These are phyloP conservation scores for Pleodorina starrii DNA, from an alignment of 139 green algal genomes.

Conservation along the genomic window DNA sequence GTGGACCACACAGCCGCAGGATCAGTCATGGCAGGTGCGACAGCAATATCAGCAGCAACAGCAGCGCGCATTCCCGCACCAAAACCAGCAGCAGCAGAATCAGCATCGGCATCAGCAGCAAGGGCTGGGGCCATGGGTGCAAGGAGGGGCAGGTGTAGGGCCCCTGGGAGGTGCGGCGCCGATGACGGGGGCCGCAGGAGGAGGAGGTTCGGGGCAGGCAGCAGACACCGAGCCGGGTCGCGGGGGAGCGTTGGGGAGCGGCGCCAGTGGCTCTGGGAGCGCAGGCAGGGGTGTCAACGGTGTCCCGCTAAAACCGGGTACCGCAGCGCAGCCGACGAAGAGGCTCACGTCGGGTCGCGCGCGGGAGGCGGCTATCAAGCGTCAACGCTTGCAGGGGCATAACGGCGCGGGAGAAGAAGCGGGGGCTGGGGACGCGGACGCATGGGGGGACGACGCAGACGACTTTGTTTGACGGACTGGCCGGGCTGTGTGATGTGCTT, in stretches of 20 bases:
- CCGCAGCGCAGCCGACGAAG: not conserved
- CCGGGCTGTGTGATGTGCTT: too few species aligned
- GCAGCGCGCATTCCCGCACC: not conserved
- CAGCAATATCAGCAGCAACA: constrained; percentile 6
- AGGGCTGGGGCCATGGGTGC: not conserved
- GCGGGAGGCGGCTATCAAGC: constrained; percentile 13
- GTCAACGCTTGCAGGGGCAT: not conserved
- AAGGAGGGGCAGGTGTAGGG: not conserved
- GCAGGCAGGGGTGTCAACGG: too few species aligned
- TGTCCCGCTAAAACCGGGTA: not conserved
- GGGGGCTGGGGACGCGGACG: not conserved
- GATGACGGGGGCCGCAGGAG: not conserved
- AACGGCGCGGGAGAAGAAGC: not conserved
- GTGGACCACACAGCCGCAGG: not conserved
- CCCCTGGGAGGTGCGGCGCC: too few species aligned
- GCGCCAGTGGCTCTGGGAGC: too few species aligned
- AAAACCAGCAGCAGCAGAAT: not conserved
- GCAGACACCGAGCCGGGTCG: not conserved
- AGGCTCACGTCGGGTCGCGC: constrained; percentile 9
- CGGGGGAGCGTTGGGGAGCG: not conserved
- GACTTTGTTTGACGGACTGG: constrained; percentile 23
- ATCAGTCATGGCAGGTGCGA: not conserved
- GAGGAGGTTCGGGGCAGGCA: not conserved
- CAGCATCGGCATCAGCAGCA: not conserved
- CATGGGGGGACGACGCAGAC: not conserved